Evolutionary conservation across 106 monocot species (phyloP).

Genomic region (Posidonia australis): DNA sequence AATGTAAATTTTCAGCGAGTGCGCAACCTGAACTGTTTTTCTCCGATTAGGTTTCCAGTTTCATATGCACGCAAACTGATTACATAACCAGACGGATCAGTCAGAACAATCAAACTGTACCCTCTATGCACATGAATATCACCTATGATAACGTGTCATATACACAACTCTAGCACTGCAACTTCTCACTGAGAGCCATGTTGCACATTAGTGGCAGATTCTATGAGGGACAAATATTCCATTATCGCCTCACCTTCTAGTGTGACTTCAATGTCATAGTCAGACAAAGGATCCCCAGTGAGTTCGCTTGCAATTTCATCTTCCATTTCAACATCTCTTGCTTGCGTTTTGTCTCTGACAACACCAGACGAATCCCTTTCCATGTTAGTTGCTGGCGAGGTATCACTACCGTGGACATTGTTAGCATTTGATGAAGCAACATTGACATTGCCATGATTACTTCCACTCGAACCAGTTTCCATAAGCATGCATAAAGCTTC

Average conservation of each 20-base stretch:
- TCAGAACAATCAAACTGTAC: no score
- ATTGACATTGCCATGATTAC: neutral
- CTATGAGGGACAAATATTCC: constrained; percentile 64
- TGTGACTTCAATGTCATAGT: constrained; percentile 71
- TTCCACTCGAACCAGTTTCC: neutral
- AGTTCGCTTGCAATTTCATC: constrained; percentile 54
- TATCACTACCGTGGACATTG: neutral
- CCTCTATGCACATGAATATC: no score
- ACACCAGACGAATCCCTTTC: neutral
- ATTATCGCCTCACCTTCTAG: constrained; percentile 77
- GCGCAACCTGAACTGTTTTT: no score
- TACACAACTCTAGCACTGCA: no score
- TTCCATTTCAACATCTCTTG: constrained; percentile 73
- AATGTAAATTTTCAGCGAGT: no score
- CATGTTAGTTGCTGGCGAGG: constrained; percentile 5
- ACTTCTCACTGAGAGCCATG: neutral
- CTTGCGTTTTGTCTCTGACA: neutral
- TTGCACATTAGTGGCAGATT: constrained; percentile 18
- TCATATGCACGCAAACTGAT: no score
- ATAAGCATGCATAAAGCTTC: neutral
- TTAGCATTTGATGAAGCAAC: constrained; percentile 2
- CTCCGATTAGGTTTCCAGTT: no score
- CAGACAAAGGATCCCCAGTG: constrained; percentile 58
- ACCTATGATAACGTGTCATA: no score
- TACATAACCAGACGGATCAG: no score